phyloP scores from a whole-genome alignment of 129 eudicot species.

The Saposhnikovia divaricata region DNA sequence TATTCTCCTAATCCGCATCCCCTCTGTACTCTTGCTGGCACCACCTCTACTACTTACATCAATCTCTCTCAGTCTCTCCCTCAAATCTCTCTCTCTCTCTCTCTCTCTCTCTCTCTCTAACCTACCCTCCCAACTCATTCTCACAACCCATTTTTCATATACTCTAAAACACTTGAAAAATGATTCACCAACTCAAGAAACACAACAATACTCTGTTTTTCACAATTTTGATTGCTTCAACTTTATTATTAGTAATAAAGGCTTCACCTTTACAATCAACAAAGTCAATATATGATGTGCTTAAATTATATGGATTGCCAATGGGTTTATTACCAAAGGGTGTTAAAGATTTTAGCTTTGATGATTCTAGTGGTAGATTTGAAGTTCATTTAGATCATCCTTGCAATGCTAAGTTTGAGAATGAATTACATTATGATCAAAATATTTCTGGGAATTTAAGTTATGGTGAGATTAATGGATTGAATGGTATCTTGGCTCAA shows the following conservation, averaged over 20 bases:
- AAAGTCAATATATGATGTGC: conserved; percentile 46
- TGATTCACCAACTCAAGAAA: conserved; percentile 12
- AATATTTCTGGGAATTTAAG: conserved; percentile 57
- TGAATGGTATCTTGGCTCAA: conserved; percentile 68
- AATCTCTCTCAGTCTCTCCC: not conserved
- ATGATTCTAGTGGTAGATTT: conserved; percentile 58
- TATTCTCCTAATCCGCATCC: conserved; percentile 60
- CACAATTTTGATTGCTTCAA: conserved; percentile 19
- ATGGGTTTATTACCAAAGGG: conserved; percentile 81
- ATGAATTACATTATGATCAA: conserved; percentile 65
- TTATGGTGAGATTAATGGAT: conserved; percentile 46
- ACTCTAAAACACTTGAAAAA: conserved; percentile 1
- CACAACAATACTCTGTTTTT: not conserved
- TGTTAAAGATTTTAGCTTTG: conserved; percentile 42
- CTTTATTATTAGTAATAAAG: conserved; percentile 5
- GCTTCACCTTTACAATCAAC: conserved; percentile 12
- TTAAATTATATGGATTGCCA: conserved; percentile 57
- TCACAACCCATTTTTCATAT: not conserved
- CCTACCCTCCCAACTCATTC: not conserved
- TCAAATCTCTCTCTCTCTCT: not conserved
- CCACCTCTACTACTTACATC: conserved; percentile 8
- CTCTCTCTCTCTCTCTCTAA: conserved; percentile 14
- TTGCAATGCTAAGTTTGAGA: conserved; percentile 76
- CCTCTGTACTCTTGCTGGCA: conserved; percentile 75
- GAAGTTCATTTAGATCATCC: conserved; percentile 58